A percentile compares a stretch with the other conserved stretches of the same genome.
phyloP scores from a whole-genome alignment of 805 yeast genomes.

The Isabelozyma pseudorhagii region DNA sequence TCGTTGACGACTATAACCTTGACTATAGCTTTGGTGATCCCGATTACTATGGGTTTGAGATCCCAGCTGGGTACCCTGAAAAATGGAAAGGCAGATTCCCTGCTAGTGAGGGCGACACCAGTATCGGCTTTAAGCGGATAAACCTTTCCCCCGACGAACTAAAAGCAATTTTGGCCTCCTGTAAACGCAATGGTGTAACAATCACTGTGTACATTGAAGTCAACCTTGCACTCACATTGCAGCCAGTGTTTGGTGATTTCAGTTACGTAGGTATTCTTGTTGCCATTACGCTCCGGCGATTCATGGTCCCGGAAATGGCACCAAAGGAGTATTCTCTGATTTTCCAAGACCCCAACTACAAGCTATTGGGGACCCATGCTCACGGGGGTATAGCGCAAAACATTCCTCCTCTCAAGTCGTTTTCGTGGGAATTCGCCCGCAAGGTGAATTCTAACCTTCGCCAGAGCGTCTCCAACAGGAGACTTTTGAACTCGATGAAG shows the following conservation, averaged over 20 bases:
- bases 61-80: conserved; percentile 15
- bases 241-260: conserved; percentile 23
- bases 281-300: conserved; percentile 34
- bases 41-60: conserved; percentile 16
- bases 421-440: conserved; percentile 31
- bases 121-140: conserved; percentile 23
- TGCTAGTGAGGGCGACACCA: conserved; percentile 5
- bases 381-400: conserved; percentile 28
- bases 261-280: conserved; percentile 21
- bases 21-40: conserved; percentile 26
- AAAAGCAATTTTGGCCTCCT: conserved; percentile 17
- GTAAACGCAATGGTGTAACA: conserved; percentile 27
- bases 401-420: conserved; percentile 26
- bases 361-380: conserved; percentile 31
- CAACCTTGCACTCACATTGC: conserved; percentile 22
- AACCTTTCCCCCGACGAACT: conserved; percentile 23
- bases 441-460: conserved; percentile 15
- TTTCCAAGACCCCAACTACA: conserved; percentile 14
- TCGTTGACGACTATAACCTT: conserved; percentile 19
- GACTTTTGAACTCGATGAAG: conserved; percentile 19
- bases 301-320: conserved; percentile 9
- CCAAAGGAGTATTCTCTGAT: conserved; percentile 13
- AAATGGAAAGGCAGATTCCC: conserved; percentile 33
- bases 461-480: conserved; percentile 15
- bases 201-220: conserved; percentile 29